These are phyloP conservation scores for Ehretia macrophylla DNA, from an alignment of 257 asterid genomes.

Conservation along the genomic window DNA sequence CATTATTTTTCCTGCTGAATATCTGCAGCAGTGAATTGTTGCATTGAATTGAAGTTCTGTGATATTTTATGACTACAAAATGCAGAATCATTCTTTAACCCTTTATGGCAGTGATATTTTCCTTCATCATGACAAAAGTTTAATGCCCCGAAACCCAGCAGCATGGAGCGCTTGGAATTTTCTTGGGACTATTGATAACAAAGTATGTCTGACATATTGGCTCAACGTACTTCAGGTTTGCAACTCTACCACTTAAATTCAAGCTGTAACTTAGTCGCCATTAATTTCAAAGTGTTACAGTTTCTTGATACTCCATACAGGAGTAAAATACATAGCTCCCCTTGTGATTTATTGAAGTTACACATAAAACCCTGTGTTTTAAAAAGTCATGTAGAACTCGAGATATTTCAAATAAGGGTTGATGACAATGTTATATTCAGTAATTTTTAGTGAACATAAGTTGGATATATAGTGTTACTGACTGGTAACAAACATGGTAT, in stretches of 20 bases:
- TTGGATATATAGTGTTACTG: no score
- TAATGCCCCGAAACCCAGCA: conserved; percentile 66
- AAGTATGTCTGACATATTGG: conserved; percentile 69
- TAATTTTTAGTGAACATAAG: no score
- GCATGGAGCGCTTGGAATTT: conserved; percentile 85
- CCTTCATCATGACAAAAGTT: conserved; percentile 57
- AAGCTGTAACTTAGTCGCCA: no score
- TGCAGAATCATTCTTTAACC: conserved; percentile 19
- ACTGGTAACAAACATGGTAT: no score
- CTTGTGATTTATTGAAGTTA: no score
- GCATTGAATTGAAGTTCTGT: background rate
- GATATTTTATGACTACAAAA: conserved; percentile 5
- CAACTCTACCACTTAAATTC: background rate
- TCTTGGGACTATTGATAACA: conserved; percentile 45
- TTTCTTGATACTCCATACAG: background rate
- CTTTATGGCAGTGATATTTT: conserved; percentile 60
- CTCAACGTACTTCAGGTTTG: conserved; percentile 69
- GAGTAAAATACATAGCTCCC: no score
- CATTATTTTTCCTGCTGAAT: background rate
- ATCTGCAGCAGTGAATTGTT: background rate
- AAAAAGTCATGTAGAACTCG: no score
- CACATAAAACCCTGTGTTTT: no score
- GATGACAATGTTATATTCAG: no score
- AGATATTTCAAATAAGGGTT: no score
- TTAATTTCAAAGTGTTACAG: no score